phyloP scores from a whole-genome alignment of 2,329 filamentous ascomycete genomes.

The Chaetothyriales sp. region DNA sequence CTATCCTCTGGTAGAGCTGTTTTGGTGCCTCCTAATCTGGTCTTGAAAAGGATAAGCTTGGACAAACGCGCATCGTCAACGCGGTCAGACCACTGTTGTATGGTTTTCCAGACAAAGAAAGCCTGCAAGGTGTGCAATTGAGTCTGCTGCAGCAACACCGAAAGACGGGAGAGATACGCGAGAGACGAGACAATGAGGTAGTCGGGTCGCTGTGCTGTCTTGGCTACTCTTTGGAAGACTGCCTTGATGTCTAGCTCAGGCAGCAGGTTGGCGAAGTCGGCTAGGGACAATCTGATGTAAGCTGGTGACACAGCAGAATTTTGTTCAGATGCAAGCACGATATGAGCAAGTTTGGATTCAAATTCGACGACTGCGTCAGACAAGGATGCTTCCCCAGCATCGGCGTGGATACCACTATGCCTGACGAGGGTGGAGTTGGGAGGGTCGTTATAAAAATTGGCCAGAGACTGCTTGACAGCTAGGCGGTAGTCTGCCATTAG shows the following conservation, averaged over 20 bases:
- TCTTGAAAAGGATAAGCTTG: constrained; percentile 46
- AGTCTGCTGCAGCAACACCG: constrained; percentile 40
- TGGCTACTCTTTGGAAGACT: constrained; percentile 40
- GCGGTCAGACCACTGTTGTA: constrained; percentile 38
- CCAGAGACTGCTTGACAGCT: constrained; percentile 12
- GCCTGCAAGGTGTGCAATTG: constrained; percentile 42
- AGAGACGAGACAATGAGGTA: constrained; percentile 47
- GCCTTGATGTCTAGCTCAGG: constrained; percentile 42
- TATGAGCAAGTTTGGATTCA: constrained; percentile 45
- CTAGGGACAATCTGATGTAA: constrained; percentile 48
- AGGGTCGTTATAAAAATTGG: not conserved
- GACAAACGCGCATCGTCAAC: constrained; percentile 47
- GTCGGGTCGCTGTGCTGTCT: constrained; percentile 36
- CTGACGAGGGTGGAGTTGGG: not conserved
- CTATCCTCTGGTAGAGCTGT: constrained; percentile 48
- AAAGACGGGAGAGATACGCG: constrained; percentile 45
- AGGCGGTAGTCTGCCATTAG: constrained; percentile 38
- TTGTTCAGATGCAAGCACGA: constrained; percentile 44
- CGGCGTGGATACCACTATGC: not conserved
- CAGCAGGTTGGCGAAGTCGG: constrained; percentile 40
- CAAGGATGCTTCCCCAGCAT: constrained; percentile 20
- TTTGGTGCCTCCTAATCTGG: constrained; percentile 38
- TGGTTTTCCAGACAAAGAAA: constrained; percentile 51
- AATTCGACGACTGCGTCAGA: constrained; percentile 37
- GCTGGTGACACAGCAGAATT: constrained; percentile 47